Base-by-base conservation (phyloP, 2,329 filamentous ascomycete species). In the Trichoderma koningiopsis region DNA sequence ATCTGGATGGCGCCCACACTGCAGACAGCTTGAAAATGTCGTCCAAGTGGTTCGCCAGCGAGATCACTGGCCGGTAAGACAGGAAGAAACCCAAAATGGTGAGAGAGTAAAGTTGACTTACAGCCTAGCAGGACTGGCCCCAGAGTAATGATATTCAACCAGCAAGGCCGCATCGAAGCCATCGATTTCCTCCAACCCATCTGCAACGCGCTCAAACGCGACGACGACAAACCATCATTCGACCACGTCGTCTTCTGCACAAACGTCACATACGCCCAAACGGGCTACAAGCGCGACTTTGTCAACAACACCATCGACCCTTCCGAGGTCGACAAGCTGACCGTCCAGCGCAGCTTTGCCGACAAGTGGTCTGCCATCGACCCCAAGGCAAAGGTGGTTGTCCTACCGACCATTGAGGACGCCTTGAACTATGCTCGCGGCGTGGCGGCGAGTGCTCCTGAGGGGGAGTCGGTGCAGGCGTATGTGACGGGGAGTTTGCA, bases 1-100 rank as follows among this genome's bases (percentile, higher is more conserved):
- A 94, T 76, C 87, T 99, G 24, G 96, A 99, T 76, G 94, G 96
- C 10, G 96, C 94, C 2, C 96, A 99, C 79, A 99, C 95, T 0
- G 85, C 91, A 4, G 95, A 98, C 77, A 97, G 94, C 77, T 90
- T 99, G 67, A 88, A 91, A 72, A 87, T 93, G 72, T 93, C 93
- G 5, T 90, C 90, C 0, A 87, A 87, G 71, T 97, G 94, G 94
- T 98, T 97, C 76, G 87, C 88, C 2, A 78, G 79, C 11, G 83
- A 87, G 74, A 82, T 76, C n/a, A 75, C 77, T 35, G 70, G 70
- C 59, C 75, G 74, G 78, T 78, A 75, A 68, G 77, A 57, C 33
- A 5, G 3, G 27, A 31, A 8, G 47, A 49, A 49, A 11, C 8
- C 24, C 1, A 3, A 1, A 33, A 27, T 58, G 5, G 6, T 19